Evolutionary conservation across 2,329 filamentous ascomycete species (phyloP).

Genomic region (Pyricularia grisea): DNA sequence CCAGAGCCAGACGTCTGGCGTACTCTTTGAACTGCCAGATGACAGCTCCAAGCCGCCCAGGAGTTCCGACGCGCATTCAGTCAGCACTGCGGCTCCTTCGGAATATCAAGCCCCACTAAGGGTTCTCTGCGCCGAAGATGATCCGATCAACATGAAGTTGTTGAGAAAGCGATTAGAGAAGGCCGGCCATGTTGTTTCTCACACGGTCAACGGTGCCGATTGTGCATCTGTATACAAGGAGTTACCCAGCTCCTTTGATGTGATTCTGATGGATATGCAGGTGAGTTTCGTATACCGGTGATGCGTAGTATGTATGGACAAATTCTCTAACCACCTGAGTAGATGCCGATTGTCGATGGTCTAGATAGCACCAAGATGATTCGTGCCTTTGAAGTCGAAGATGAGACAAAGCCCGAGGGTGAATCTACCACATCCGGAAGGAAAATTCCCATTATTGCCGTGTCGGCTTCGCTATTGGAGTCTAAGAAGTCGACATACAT

Average conservation of each 20-base stretch:
- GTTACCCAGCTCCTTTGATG: slow-evolving; percentile 55
- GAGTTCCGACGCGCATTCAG: background rate
- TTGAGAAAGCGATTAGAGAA: slow-evolving; percentile 73
- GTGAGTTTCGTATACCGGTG: slow-evolving; percentile 34
- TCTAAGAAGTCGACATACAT: slow-evolving; percentile 59
- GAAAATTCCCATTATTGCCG: slow-evolving; percentile 73
- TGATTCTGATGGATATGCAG: slow-evolving; percentile 89
- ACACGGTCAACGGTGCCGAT: slow-evolving; percentile 78
- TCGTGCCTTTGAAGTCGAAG: slow-evolving; percentile 43
- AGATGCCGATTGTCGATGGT: slow-evolving; percentile 93
- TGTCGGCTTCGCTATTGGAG: slow-evolving; percentile 75
- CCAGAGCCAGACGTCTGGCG: slow-evolving; percentile 20
- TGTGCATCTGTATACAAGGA: slow-evolving; percentile 65
- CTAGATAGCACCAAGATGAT: slow-evolving; percentile 78
- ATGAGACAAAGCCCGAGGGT: slow-evolving; percentile 33
- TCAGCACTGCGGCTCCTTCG: background rate
- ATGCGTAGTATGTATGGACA: background rate
- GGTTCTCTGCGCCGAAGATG: slow-evolving; percentile 77
- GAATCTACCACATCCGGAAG: slow-evolving; percentile 14
- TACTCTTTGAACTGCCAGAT: slow-evolving; percentile 28
- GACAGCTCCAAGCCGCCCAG: background rate
- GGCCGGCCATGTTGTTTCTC: slow-evolving; percentile 58
- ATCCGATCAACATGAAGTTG: slow-evolving; percentile 78
- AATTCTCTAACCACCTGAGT: background rate
- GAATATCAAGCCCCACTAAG: slow-evolving; percentile 31